Percentiles rank a stretch among this genome's conserved stretches.
Conservation (phyloP, 768 basidiomycete genomes). For the Rhizopogon vesiculosus region DNA sequence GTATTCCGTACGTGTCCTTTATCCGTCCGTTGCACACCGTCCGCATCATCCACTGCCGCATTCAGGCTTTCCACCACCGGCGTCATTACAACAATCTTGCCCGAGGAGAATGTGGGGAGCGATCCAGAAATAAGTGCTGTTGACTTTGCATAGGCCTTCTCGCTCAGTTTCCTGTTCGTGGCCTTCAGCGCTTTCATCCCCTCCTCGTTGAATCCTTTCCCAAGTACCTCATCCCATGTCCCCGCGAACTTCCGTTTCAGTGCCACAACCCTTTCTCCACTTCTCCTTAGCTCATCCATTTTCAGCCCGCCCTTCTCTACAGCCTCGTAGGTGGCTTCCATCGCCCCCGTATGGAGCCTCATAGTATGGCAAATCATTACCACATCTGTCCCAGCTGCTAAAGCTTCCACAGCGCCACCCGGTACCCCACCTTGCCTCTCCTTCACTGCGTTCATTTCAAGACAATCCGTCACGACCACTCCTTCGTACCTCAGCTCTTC, state of each 20-base stretch:
- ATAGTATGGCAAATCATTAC: slow-evolving; percentile 71
- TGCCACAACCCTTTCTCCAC: slow-evolving; percentile 39
- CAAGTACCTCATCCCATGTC: slow-evolving; percentile 37
- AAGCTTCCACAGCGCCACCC: slow-evolving; percentile 49
- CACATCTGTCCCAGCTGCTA: slow-evolving; percentile 66
- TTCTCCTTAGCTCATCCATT: slow-evolving; percentile 32
- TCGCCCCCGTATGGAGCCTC: slow-evolving; percentile 45
- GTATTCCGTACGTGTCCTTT: slow-evolving; percentile 49
- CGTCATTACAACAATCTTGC: slow-evolving; percentile 44
- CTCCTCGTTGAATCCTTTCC: slow-evolving; percentile 19
- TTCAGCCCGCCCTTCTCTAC: slow-evolving; percentile 39
- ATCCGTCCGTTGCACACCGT: slow-evolving; percentile 36
- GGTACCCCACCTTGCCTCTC: slow-evolving; percentile 38
- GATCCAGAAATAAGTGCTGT: slow-evolving; percentile 44
- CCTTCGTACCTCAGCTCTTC: slow-evolving; percentile 48
- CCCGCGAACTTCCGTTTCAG: slow-evolving; percentile 52
- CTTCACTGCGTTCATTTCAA: slow-evolving; percentile 70
- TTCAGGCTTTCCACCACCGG: slow-evolving; percentile 56
- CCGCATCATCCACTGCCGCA: slow-evolving; percentile 55
- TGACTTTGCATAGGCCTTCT: slow-evolving; percentile 41
- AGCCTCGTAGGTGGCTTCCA: slow-evolving; percentile 49
- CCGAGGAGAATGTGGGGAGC: slow-evolving; percentile 20
- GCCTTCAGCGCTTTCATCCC: slow-evolving; percentile 26
- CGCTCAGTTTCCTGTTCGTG: slow-evolving; percentile 38
- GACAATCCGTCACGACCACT: slow-evolving; percentile 67